Evolutionary conservation across 805 yeast species (phyloP).

Genomic region (Metschnikowia chrysomelidarum): DNA sequence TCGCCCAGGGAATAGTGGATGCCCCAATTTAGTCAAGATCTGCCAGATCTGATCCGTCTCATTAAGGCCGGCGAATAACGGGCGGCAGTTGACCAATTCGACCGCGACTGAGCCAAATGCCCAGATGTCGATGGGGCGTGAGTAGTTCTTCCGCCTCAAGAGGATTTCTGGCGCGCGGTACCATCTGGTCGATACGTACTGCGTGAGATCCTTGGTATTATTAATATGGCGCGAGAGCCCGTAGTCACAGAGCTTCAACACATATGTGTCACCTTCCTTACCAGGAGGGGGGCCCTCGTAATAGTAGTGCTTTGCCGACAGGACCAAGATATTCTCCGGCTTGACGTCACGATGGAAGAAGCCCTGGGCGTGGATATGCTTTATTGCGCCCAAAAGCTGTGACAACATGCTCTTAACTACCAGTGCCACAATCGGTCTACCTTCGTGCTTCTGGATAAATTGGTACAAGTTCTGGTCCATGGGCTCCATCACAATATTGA

Average conservation of each 20-base stretch:
- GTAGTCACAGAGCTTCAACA: constrained; percentile 76
- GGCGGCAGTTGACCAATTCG: constrained; percentile 68
- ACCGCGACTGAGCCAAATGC: constrained; percentile 80
- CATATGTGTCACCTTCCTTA: constrained; percentile 46
- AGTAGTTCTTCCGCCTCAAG: constrained; percentile 58
- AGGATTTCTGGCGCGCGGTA: constrained; percentile 81
- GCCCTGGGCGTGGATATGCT: constrained; percentile 71
- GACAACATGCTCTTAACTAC: constrained; percentile 65
- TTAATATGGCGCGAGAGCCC: constrained; percentile 67
- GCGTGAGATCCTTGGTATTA: constrained; percentile 58
- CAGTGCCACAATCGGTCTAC: constrained; percentile 49
- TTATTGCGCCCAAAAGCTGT: constrained; percentile 73
- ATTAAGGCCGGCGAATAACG: constrained; percentile 80
- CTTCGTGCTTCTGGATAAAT: constrained; percentile 62
- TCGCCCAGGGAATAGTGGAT: constrained; percentile 49
- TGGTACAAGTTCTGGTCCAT: constrained; percentile 82
- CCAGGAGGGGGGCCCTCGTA: constrained; percentile 41
- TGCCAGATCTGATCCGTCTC: constrained; percentile 77
- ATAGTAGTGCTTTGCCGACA: constrained; percentile 55
- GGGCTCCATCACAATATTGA: constrained; percentile 86
- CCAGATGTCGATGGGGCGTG: constrained; percentile 79
- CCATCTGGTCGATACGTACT: constrained; percentile 84
- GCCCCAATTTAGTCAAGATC: constrained; percentile 67
- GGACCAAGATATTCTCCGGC: constrained; percentile 86
- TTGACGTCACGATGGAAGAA: constrained; percentile 88